These are phyloP conservation scores for Marasmius sp. DNA, from an alignment of 1,284 basidiomycete genomes.

Conservation along the genomic window DNA sequence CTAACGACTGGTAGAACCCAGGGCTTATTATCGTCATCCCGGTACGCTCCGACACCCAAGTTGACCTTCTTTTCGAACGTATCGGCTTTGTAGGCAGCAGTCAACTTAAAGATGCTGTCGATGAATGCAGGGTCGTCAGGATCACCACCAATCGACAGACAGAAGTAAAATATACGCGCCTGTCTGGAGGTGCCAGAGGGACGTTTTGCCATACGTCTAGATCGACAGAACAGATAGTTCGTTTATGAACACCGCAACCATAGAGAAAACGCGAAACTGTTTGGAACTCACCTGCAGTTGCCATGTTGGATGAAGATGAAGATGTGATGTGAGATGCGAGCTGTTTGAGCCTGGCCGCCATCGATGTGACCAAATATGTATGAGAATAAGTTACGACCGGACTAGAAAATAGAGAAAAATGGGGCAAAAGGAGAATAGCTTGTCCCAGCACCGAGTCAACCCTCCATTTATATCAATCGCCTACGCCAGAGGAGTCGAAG, in stretches of 20 bases:
- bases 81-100: conserved; percentile 86
- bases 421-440: neutral
- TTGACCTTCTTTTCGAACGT: conserved; percentile 83
- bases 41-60: conserved; percentile 88
- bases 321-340: conserved; percentile 40
- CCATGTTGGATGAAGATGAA: conserved; percentile 31
- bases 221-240: conserved; percentile 12
- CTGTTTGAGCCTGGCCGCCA: conserved; percentile 57
- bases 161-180: conserved; percentile 29
- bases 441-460: too few species aligned
- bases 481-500: too few species aligned
- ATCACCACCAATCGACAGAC: conserved; percentile 3
- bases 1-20: conserved; percentile 93
- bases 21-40: conserved; percentile 82
- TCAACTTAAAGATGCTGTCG: conserved; percentile 88
- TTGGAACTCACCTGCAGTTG: conserved; percentile 49
- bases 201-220: conserved; percentile 74
- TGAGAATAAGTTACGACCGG: neutral
- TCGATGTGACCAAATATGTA: conserved; percentile 19
- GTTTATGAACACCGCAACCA: conserved; percentile 5
- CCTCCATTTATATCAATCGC: too few species aligned
- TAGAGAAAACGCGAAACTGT: neutral
- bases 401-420: neutral
- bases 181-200: conserved; percentile 81
- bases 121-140: conserved; percentile 5